Conservation (phyloP, 768 basidiomycete species). For the Boletus rex-veris region DNA sequence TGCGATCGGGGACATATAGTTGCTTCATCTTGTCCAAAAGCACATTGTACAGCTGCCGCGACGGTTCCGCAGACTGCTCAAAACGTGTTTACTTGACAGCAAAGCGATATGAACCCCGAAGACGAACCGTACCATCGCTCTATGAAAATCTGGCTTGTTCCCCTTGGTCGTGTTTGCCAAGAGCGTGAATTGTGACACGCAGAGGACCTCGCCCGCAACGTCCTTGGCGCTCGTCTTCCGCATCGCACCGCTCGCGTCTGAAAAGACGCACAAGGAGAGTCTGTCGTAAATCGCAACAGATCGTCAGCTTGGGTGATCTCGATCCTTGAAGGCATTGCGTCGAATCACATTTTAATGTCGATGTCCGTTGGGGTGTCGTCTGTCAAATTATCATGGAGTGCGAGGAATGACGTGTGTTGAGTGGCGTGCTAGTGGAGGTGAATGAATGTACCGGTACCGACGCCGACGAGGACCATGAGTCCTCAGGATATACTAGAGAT, state of each 20-base stretch:
- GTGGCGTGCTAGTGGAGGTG: neutral
- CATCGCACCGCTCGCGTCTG: conserved; percentile 57
- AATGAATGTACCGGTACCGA: conserved; percentile 60
- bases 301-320: conserved; percentile 4
- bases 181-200: conserved; percentile 93
- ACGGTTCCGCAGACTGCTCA: conserved; percentile 61
- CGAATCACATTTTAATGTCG: conserved; percentile 69
- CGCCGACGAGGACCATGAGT: conserved; percentile 87
- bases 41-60: conserved; percentile 63
- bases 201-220: conserved; percentile 85
- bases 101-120: neutral
- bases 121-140: conserved; percentile 69
- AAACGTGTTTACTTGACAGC: neutral
- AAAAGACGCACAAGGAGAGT: conserved; percentile 70
- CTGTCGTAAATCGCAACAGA: conserved; percentile 33
- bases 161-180: conserved; percentile 85
- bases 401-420: neutral
- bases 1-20: conserved; percentile 68
- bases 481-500: conserved; percentile 84
- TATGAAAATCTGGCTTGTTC: conserved; percentile 89
- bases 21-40: conserved; percentile 68
- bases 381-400: conserved; percentile 25
- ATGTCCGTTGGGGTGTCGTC: conserved; percentile 81
- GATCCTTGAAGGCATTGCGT: neutral
- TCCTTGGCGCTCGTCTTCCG: conserved; percentile 92